These are phyloP conservation scores for Lactifluus subvellereus DNA, from an alignment of 768 basidiomycete species.

Conservation along the genomic window DNA sequence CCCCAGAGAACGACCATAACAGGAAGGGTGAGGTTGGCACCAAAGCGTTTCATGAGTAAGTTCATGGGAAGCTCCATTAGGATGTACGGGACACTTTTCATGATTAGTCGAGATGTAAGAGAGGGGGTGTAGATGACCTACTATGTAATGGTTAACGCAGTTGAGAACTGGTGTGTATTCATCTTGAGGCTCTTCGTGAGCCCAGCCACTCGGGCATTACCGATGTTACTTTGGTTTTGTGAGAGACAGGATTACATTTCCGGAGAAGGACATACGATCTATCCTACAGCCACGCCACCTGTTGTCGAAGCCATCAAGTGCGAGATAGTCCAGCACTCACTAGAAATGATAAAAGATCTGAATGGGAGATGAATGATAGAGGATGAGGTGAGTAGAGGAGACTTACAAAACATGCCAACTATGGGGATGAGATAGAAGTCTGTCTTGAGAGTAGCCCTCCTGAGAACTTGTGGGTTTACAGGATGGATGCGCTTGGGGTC, in stretches of 20 bases:
- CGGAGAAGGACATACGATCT: conserved; percentile 15
- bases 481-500: conserved; percentile 11
- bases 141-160: conserved; percentile 22
- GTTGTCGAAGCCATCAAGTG: neutral
- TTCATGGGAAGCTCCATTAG: conserved; percentile 28
- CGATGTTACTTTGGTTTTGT: conserved; percentile 23
- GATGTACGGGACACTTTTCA: conserved; percentile 28
- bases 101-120: conserved; percentile 19
- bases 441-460: conserved; percentile 14
- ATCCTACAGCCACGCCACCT: conserved; percentile 5
- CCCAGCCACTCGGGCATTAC: conserved; percentile 33
- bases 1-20: conserved; percentile 63
- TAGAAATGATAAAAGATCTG: conserved; percentile 22
- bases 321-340: conserved; percentile 3
- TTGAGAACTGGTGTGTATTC: conserved; percentile 29
- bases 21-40: conserved; percentile 58
- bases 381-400: neutral
- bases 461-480: neutral
- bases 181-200: conserved; percentile 31
- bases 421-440: conserved; percentile 21
- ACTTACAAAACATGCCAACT: conserved; percentile 21
- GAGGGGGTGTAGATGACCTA: neutral
- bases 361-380: neutral
- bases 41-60: conserved; percentile 35
- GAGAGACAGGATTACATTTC: neutral